Evolutionary conservation across 179 eudicot genomes (phyloP).

Genomic region (Patellifolia procumbens): DNA sequence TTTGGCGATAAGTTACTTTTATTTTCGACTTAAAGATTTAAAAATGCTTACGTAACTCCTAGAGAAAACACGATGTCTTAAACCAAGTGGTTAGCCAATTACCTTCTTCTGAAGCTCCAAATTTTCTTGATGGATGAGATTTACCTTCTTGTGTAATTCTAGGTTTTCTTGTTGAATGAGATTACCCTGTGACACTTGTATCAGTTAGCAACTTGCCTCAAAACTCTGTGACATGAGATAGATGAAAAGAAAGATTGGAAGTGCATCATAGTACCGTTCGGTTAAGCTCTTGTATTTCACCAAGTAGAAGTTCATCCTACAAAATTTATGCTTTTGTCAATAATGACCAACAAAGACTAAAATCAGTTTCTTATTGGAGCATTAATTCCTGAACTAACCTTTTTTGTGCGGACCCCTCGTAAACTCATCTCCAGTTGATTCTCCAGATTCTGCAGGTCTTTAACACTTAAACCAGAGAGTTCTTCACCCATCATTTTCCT

Average conservation of each 20-base stretch:
- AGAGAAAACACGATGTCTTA: background rate
- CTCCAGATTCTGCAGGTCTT: conserved; percentile 43
- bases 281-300: conserved; percentile 44
- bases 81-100: background rate
- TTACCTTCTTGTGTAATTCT: conserved; percentile 36
- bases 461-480: conserved; percentile 38
- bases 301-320: conserved; percentile 42
- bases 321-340: conserved; percentile 17
- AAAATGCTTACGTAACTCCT: background rate
- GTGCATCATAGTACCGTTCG: conserved; percentile 32
- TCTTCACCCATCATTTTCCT: conserved; percentile 50
- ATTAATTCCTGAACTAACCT: conserved; percentile 27
- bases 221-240: background rate
- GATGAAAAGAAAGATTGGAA: conserved; percentile 6
- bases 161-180: conserved; percentile 41
- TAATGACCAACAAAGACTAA: background rate
- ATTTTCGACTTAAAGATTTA: background rate
- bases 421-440: conserved; percentile 40
- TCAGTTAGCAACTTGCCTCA: conserved; percentile 9
- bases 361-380: background rate
- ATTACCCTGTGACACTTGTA: conserved; percentile 20
- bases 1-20: conserved; percentile 2
- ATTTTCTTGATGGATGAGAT: conserved; percentile 34
- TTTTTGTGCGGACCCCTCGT: conserved; percentile 38
- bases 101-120: conserved; percentile 50